Evolutionary conservation across 2,329 filamentous ascomycete genomes (phyloP).

Genomic region (Claviceps purpurea): DNA sequence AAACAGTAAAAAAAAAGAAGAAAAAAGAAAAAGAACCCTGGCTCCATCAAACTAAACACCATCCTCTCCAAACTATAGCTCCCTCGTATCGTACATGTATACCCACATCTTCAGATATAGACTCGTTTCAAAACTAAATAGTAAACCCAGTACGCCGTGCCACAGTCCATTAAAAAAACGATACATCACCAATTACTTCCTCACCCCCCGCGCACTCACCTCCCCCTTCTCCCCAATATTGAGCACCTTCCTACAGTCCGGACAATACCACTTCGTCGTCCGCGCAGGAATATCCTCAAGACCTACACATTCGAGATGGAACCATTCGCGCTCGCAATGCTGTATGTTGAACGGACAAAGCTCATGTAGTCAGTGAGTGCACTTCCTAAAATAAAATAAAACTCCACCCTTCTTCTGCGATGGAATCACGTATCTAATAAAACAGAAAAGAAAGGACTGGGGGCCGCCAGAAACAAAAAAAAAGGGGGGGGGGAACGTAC

Average conservation of each 20-base stretch:
- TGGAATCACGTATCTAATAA: too few relatives aligned
- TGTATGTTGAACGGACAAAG: conserved; percentile 10
- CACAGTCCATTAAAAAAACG: too few relatives aligned
- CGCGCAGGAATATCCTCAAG: conserved; percentile 54
- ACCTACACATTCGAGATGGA: conserved; percentile 66
- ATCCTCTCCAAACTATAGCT: too few relatives aligned
- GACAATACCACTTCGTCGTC: conserved; percentile 76
- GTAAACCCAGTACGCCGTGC: not conserved
- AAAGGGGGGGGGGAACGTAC: conserved; percentile 31
- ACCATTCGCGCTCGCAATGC: conserved; percentile 73
- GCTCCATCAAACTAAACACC: not conserved
- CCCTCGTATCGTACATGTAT: not conserved
- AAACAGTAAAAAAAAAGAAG: not conserved
- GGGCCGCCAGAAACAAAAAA: not conserved
- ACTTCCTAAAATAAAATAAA: too few relatives aligned
- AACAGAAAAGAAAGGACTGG: not conserved
- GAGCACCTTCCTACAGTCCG: conserved; percentile 52
- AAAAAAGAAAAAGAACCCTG: not conserved
- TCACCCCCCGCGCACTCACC: conserved; percentile 44
- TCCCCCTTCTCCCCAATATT: conserved; percentile 52
- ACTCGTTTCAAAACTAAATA: not conserved
- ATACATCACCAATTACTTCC: conserved; percentile 18
- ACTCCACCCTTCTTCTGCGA: too few relatives aligned
- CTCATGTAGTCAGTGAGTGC: too few relatives aligned
- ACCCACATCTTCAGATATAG: not conserved